Conservation (phyloP, 129 eudicot species). For the Pittosporum tobira region DNA sequence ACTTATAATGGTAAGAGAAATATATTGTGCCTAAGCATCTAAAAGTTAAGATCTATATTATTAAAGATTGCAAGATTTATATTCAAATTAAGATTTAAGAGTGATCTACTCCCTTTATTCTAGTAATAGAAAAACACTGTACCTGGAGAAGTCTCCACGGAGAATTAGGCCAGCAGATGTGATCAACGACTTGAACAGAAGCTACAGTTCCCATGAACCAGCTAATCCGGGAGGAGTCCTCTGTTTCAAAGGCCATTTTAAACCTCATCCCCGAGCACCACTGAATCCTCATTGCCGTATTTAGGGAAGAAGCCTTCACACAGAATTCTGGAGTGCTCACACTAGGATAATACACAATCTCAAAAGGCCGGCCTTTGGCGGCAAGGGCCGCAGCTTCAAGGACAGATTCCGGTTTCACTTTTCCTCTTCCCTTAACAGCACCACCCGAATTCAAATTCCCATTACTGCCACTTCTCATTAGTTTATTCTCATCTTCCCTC, state of each 20-base stretch:
- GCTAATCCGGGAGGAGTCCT: conserved; percentile 80
- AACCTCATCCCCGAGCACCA: conserved; percentile 90
- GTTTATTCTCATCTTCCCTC: conserved; percentile 52
- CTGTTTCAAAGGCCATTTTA: conserved; percentile 91
- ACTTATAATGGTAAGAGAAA: no score
- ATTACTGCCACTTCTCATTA: conserved; percentile 31
- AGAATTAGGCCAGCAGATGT: conserved; percentile 72
- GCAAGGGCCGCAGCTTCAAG: conserved; percentile 62
- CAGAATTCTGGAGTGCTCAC: conserved; percentile 80
- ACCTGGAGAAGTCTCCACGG: conserved; percentile 93
- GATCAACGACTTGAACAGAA: conserved; percentile 73
- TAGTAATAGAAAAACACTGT: conserved; percentile 3
- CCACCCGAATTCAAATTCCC: conserved; percentile 22
- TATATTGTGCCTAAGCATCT: no score
- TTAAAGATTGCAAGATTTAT: no score
- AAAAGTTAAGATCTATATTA: no score
- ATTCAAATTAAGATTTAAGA: no score
- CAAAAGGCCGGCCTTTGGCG: conserved; percentile 71
- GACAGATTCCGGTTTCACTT: conserved; percentile 61
- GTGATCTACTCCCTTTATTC: no score
- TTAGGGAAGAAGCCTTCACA: conserved; percentile 62
- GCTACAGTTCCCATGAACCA: conserved; percentile 87
- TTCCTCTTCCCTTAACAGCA: conserved; percentile 42
- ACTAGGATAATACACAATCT: conserved; percentile 74
- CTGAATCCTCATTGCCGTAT: conserved; percentile 54